Conservation (phyloP, 208 protist genomes). For the Trichomonas gallinae region DNA sequence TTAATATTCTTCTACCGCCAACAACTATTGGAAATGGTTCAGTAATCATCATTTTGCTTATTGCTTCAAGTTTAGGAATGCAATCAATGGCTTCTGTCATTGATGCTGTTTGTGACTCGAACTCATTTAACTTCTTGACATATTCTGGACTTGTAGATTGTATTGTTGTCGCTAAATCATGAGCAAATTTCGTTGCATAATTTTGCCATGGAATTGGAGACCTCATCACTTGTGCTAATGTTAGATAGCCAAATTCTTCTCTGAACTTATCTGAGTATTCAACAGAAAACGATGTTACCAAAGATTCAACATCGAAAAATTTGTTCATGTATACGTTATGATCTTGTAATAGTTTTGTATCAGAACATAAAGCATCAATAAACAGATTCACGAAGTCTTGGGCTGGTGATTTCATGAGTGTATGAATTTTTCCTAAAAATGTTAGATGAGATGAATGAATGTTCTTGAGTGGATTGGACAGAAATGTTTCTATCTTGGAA, state of each 20-base stretch:
- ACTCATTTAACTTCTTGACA: neutral
- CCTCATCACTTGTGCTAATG: neutral
- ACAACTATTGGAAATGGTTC: slow-evolving; percentile 11
- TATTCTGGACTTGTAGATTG: too few relatives aligned
- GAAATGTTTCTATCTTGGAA: neutral
- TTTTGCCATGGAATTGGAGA: neutral
- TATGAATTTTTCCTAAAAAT: neutral
- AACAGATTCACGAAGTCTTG: neutral
- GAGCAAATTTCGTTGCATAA: neutral
- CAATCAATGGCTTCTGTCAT: neutral
- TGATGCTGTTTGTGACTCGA: neutral
- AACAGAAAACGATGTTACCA: neutral
- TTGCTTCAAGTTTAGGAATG: neutral
- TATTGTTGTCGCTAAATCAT: neutral
- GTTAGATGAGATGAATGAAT: neutral
- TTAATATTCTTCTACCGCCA: neutral
- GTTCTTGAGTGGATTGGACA: neutral
- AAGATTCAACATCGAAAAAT: neutral
- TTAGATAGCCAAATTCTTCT: neutral
- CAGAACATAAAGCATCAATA: neutral
- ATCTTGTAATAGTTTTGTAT: neutral
- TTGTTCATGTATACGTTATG: neutral
- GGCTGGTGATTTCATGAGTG: neutral
- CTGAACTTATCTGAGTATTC: neutral
- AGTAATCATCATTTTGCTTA: neutral